Evolutionary conservation across 192 early-diverging fungal genomes (phyloP).

Genomic region (Coemansia furcata): DNA sequence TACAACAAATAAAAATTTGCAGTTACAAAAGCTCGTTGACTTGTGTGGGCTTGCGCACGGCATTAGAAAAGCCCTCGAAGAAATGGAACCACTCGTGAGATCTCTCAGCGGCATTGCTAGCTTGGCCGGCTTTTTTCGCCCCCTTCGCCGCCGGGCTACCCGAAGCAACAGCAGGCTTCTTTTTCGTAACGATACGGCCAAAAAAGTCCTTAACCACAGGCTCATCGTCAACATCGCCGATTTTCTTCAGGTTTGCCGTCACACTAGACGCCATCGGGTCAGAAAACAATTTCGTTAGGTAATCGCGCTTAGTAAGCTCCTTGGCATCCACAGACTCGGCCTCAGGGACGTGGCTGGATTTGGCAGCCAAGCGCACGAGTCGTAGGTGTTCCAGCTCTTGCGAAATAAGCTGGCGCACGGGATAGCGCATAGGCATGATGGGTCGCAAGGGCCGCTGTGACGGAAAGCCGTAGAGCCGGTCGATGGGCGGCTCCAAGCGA

Average conservation of each 20-base stretch:
- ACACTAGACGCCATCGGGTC: slow-evolving; percentile 13
- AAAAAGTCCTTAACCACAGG: slow-evolving; percentile 68
- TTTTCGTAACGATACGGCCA: slow-evolving; percentile 61
- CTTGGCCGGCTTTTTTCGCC: background rate
- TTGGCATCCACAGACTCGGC: slow-evolving; percentile 9
- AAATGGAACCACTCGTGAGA: slow-evolving; percentile 66
- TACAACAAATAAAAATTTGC: background rate
- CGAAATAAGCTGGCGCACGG: slow-evolving; percentile 76
- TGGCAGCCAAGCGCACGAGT: background rate
- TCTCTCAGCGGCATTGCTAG: slow-evolving; percentile 6
- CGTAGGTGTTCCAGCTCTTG: slow-evolving; percentile 62
- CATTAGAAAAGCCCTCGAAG: slow-evolving; percentile 91
- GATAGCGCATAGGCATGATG: slow-evolving; percentile 64
- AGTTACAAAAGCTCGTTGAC: slow-evolving; percentile 62
- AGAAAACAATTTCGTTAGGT: slow-evolving; percentile 30
- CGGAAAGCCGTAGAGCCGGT: slow-evolving; percentile 29
- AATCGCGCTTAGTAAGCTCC: slow-evolving; percentile 25
- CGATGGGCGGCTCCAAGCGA: slow-evolving; percentile 76
- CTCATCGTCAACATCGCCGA: background rate
- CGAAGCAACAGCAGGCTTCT: background rate
- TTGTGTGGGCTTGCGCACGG: slow-evolving; percentile 74
- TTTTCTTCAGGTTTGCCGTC: background rate
- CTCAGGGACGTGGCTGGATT: slow-evolving; percentile 13
- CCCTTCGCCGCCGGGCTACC: slow-evolving; percentile 12
- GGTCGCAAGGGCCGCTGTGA: slow-evolving; percentile 5